Base-by-base conservation (phyloP, 495 filamentous ascomycete species). In the Lophium mytilinum region DNA sequence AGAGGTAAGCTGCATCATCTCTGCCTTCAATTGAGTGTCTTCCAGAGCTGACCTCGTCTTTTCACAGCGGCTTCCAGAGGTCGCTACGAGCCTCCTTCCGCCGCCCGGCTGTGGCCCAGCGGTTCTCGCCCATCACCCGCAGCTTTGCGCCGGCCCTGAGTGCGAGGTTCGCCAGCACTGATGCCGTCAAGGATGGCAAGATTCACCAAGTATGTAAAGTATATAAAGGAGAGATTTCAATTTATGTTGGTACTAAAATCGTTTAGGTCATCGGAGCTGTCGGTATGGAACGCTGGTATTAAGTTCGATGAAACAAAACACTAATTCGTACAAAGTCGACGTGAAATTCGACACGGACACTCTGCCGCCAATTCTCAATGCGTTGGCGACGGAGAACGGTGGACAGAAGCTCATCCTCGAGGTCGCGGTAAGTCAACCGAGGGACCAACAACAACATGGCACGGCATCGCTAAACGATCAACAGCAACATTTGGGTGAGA, bases 401-500 rank as follows among this genome's bases (percentile, higher is more conserved):
- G 90, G 89, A 73, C 79, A 96, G 71, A 97, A 92, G 83, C 86
- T 98, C 56, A 82, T 95, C 53, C 85, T 98, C 60, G 93, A 98
- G 82, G 93, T 98, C 75, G 76, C 93, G 71, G 90, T 95, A 94
- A 72, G 90, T 71, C 50, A 62, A 54, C 36, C 43, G 53, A 62
- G 55, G 51, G 60, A 66, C 49, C 56, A 14, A 24, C 21, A 47
- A 10, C 6, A 10, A 45, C 54, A 58, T 46, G 40, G 50, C 55
- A 56, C 55, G 54, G 58, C 37, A 50, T 50, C 40, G 43, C 77
- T 82, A 68, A 83, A 71, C 36, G 21, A 49, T 51, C 52, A 46
- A 68, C 70, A 96, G 90, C 93, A 98, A 95, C 93, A 98, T 83
- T 79, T 98, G 77, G 93, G 93, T 80, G 89, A 98, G 83, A 95